These are phyloP conservation scores for Alternaria panax DNA, from an alignment of 2,329 filamentous ascomycete genomes.

Conservation along the genomic window DNA sequence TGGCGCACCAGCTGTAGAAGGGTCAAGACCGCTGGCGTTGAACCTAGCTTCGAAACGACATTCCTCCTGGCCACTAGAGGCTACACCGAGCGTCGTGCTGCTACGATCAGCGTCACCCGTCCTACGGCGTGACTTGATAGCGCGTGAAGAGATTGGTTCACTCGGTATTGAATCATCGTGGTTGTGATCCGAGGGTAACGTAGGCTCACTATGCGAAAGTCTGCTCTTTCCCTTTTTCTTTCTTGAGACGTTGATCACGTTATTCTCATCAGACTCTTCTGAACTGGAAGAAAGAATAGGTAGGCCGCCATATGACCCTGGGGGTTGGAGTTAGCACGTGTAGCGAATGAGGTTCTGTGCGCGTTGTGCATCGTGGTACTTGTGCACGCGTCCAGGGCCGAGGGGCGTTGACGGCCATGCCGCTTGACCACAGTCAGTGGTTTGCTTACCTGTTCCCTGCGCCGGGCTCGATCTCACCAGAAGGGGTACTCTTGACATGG, in stretches of 20 bases:
- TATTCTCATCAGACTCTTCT: conserved; percentile 46
- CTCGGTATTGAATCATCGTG: conserved; percentile 28
- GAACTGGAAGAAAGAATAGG: conserved; percentile 55
- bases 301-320: conserved; percentile 66
- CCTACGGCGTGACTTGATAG: conserved; percentile 37
- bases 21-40: conserved; percentile 37
- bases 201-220: conserved; percentile 38
- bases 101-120: conserved; percentile 32
- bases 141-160: conserved; percentile 26
- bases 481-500: conserved; percentile 63
- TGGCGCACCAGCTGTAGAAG: conserved; percentile 30
- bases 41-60: conserved; percentile 44
- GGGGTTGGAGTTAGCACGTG: conserved; percentile 12
- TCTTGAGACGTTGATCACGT: conserved; percentile 34
- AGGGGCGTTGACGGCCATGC: conserved; percentile 3
- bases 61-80: conserved; percentile 38
- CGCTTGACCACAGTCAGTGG: conserved; percentile 11
- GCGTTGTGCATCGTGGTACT: conserved; percentile 12
- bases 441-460: conserved; percentile 58
- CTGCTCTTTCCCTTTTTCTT: conserved; percentile 46
- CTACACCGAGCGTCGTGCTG: conserved; percentile 35
- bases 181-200: conserved; percentile 21
- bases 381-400: conserved; percentile 12
- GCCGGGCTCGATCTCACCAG: conserved; percentile 67
- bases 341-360: not conserved